These are phyloP conservation scores for Senna siamea DNA, from an alignment of 306 rosid species.

Conservation along the genomic window DNA sequence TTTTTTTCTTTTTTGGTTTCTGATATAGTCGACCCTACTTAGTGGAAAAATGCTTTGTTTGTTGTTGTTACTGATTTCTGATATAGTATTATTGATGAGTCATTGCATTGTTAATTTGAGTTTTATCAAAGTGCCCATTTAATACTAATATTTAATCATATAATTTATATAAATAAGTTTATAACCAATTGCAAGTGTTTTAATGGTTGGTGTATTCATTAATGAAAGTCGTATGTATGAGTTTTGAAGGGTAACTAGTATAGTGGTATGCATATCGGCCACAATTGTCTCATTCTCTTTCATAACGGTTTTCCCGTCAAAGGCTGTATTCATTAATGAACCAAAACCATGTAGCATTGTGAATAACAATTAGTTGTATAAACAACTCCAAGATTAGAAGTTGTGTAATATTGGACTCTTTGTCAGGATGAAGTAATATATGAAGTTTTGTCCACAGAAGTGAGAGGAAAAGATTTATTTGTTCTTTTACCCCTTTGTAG, in stretches of 20 bases:
- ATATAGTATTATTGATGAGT: background rate
- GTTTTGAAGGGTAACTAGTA: too few relatives aligned
- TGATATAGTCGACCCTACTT: too few relatives aligned
- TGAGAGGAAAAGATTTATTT: constrained; percentile 27
- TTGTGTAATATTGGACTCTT: constrained; percentile 18
- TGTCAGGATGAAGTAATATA: constrained; percentile 32
- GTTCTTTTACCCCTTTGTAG: background rate
- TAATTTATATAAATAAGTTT: constrained; percentile 3
- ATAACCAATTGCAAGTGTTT: constrained; percentile 6
- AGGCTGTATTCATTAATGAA: constrained; percentile 33
- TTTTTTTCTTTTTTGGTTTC: background rate
- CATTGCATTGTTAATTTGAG: constrained; percentile 1
- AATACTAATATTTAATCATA: constrained; percentile 3
- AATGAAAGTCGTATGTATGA: too few relatives aligned
- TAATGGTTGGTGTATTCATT: background rate
- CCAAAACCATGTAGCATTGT: constrained; percentile 26
- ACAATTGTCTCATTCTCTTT: background rate
- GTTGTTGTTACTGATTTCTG: too few relatives aligned
- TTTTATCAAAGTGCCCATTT: background rate
- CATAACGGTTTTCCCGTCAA: constrained; percentile 15
- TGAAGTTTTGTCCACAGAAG: constrained; percentile 1
- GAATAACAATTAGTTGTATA: constrained; percentile 2
- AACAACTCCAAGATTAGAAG: constrained; percentile 23
- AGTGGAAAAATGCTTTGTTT: too few relatives aligned
- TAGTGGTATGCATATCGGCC: too few relatives aligned